Evolutionary conservation across 2,329 filamentous ascomycete species (phyloP).

Genomic region (Pestalotiopsis sp.): DNA sequence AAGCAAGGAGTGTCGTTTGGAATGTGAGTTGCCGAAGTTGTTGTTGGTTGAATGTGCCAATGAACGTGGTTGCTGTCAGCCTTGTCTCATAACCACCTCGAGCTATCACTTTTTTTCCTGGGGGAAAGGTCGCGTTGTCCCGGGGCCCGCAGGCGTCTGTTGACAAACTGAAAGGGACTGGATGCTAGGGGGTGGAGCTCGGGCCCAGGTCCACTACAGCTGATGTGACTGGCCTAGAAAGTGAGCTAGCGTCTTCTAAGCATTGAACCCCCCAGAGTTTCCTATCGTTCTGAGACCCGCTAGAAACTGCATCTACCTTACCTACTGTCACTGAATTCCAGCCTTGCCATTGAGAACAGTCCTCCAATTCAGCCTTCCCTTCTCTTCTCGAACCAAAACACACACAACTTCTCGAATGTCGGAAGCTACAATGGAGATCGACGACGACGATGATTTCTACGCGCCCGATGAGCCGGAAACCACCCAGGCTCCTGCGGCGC

Average conservation of each 20-base stretch:
- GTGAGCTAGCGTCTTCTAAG: background rate
- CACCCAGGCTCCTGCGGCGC: conserved; percentile 23
- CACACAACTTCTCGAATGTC: background rate
- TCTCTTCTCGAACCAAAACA: background rate
- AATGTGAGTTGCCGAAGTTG: background rate
- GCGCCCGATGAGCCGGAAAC: conserved; percentile 56
- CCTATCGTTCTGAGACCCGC: background rate
- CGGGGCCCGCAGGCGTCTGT: background rate
- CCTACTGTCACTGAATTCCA: background rate
- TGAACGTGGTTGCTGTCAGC: conserved; percentile 1
- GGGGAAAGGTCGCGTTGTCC: conserved; percentile 1
- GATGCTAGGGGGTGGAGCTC: background rate
- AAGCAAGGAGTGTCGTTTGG: background rate
- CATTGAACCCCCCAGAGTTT: background rate
- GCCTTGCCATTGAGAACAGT: background rate
- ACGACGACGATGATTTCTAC: conserved; percentile 72
- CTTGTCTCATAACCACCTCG: conserved; percentile 2
- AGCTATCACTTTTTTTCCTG: conserved; percentile 5
- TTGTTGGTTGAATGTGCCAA: background rate
- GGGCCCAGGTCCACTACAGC: background rate
- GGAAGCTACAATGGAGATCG: conserved; percentile 60
- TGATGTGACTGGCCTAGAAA: background rate
- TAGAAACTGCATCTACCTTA: background rate
- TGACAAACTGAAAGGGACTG: conserved; percentile 1
- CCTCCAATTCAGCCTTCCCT: background rate